A percentile compares a stretch with the other conserved stretches of the same genome.
phyloP scores from a whole-genome alignment of 306 rosid genomes.

The Nissolia schottii region DNA sequence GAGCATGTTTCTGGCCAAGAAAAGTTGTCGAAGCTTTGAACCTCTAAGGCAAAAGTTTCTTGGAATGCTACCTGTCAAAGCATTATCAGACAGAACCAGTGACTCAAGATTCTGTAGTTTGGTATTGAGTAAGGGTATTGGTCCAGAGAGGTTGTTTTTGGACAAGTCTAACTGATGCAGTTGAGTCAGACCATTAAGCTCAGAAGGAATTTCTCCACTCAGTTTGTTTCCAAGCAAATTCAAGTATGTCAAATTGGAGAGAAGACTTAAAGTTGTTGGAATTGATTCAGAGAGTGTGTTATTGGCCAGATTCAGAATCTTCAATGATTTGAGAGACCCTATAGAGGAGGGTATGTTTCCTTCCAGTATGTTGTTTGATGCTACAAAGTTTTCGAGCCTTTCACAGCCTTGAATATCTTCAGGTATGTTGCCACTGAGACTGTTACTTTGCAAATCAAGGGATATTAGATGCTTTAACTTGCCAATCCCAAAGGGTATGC shows the following conservation, averaged over 20 bases:
- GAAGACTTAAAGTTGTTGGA: conserved; percentile 44
- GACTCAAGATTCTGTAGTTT: conserved; percentile 40
- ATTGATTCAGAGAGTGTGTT: conserved; percentile 69
- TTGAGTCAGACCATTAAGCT: conserved; percentile 50
- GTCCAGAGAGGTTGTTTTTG: conserved; percentile 60
- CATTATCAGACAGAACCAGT: conserved; percentile 65
- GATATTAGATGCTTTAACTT: conserved; percentile 54
- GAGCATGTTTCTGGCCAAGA: conserved; percentile 61
- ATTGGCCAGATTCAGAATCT: conserved; percentile 69
- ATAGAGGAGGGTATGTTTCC: conserved; percentile 55
- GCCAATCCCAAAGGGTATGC: conserved; percentile 66
- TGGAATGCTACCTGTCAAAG: conserved; percentile 59
- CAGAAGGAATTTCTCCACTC: conserved; percentile 55
- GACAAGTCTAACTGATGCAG: conserved; percentile 72
- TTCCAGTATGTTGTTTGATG: conserved; percentile 63
- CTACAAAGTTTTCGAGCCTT: conserved; percentile 61
- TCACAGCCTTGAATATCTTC: conserved; percentile 49
- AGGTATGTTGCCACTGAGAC: conserved; percentile 56
- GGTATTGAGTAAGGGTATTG: conserved; percentile 34
- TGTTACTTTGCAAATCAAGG: conserved; percentile 64
- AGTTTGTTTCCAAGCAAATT: conserved; percentile 66
- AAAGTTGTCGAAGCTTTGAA: conserved; percentile 47
- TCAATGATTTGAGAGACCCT: conserved; percentile 50
- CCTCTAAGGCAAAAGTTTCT: conserved; percentile 48
- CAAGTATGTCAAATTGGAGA: conserved; percentile 54